Evolutionary conservation across 108 stramenopile genomes (phyloP).

Genomic region (Bacterosira constricta): DNA sequence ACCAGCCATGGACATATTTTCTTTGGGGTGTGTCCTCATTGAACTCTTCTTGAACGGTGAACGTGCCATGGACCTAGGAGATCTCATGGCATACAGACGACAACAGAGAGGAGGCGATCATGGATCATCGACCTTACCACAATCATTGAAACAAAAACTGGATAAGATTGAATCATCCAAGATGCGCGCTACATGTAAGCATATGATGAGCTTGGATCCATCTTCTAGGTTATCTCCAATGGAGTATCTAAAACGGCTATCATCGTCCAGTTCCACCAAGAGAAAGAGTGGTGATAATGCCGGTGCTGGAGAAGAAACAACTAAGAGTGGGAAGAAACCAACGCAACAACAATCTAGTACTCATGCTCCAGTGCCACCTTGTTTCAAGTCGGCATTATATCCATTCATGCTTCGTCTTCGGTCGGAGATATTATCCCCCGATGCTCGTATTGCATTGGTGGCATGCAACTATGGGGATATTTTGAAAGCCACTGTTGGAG

Average conservation of each 20-base stretch:
- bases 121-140: constrained; percentile 22
- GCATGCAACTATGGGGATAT: constrained; percentile 79
- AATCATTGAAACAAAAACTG: constrained; percentile 76
- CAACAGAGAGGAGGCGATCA: neutral
- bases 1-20: constrained; percentile 96
- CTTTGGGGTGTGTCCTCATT: constrained; percentile 94
- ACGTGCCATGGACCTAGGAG: constrained; percentile 91
- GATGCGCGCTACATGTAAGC: constrained; percentile 80
- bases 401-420: constrained; percentile 64
- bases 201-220: constrained; percentile 91
- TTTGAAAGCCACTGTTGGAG: constrained; percentile 72
- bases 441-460: constrained; percentile 86
- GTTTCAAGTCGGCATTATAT: constrained; percentile 59
- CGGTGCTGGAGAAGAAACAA: neutral
- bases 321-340: constrained; percentile 5
- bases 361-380: constrained; percentile 52
- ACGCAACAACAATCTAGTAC: neutral
- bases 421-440: constrained; percentile 71
- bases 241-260: constrained; percentile 74
- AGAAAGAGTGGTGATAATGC: neutral
- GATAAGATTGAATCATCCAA: constrained; percentile 86
- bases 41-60: constrained; percentile 95
- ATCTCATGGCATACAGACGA: constrained; percentile 84
- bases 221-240: constrained; percentile 65
- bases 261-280: constrained; percentile 43